A percentile compares a stretch with the other conserved stretches of the same genome.
These are phyloP conservation scores for Pestalotiopsis sp. DNA, from an alignment of 2,329 filamentous ascomycete species.

Conservation along the genomic window DNA sequence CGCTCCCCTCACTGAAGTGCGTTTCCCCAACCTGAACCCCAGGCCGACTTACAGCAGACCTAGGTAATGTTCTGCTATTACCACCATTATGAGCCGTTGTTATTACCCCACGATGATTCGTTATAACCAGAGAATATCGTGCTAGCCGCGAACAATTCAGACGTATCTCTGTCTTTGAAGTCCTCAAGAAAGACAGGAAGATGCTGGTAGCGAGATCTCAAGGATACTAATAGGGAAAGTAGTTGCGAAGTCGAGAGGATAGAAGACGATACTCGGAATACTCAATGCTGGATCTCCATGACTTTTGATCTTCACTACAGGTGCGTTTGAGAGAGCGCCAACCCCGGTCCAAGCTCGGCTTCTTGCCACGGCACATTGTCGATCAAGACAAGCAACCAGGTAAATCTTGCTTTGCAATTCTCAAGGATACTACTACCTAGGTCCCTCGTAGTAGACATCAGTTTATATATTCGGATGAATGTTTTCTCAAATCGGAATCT, in stretches of 20 bases:
- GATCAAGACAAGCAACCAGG: background rate
- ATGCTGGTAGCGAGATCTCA: background rate
- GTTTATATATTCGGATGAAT: no score
- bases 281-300: background rate
- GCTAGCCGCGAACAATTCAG: background rate
- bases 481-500: no score
- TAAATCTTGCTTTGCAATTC: background rate
- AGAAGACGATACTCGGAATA: background rate
- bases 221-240: background rate
- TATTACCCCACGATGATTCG: no score
- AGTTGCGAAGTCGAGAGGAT: background rate
- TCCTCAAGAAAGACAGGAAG: background rate
- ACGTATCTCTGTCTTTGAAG: background rate
- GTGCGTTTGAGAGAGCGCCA: background rate
- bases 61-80: no score
- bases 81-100: no score
- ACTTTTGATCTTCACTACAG: background rate
- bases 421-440: no score
- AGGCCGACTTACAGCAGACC: no score
- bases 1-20: no score
- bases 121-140: background rate
- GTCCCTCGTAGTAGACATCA: no score
- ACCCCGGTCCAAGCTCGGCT: background rate
- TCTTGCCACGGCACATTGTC: background rate
- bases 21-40: no score